These are phyloP conservation scores for Erythrobasidium hasegawianum DNA, from an alignment of 1,284 basidiomycete genomes.

Conservation along the genomic window DNA sequence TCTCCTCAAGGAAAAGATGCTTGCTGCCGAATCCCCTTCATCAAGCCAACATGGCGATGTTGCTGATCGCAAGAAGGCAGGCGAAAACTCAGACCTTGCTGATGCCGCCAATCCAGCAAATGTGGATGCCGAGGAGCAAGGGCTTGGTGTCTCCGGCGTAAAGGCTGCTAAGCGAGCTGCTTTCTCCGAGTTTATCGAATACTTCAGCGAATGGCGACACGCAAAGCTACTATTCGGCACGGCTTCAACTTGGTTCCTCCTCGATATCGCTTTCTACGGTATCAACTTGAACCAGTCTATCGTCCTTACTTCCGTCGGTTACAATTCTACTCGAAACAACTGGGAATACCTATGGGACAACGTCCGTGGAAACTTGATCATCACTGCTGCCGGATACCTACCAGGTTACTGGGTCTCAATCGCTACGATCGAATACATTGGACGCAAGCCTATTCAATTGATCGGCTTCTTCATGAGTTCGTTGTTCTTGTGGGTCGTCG, in stretches of 20 bases:
- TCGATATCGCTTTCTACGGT: constrained; percentile 67
- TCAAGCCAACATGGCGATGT: neutral
- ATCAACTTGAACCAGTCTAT: constrained; percentile 55
- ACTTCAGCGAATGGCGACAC: constrained; percentile 65
- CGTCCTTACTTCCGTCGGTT: constrained; percentile 56
- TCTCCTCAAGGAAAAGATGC: constrained; percentile 24
- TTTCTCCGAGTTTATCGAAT: constrained; percentile 58
- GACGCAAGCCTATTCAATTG: constrained; percentile 63
- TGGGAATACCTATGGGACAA: constrained; percentile 51
- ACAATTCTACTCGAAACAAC: constrained; percentile 50
- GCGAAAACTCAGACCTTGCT: neutral
- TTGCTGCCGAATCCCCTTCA: constrained; percentile 5
- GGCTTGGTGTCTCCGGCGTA: constrained; percentile 21
- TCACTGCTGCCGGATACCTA: constrained; percentile 59
- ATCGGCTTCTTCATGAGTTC: constrained; percentile 47
- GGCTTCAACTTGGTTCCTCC: constrained; percentile 66
- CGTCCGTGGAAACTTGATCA: constrained; percentile 61
- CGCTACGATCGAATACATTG: constrained; percentile 66
- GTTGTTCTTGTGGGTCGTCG: constrained; percentile 43
- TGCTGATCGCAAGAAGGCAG: constrained; percentile 19
- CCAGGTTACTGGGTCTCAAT: constrained; percentile 72
- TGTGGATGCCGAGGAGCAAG: constrained; percentile 53
- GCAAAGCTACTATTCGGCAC: constrained; percentile 63
- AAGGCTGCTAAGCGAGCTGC: constrained; percentile 37
- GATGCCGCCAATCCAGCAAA: constrained; percentile 55